Evolutionary conservation across 1,284 basidiomycete species (phyloP), one percentile per base, ranked within the genome.

Genomic region (Sporisorium reilianum): DNA sequence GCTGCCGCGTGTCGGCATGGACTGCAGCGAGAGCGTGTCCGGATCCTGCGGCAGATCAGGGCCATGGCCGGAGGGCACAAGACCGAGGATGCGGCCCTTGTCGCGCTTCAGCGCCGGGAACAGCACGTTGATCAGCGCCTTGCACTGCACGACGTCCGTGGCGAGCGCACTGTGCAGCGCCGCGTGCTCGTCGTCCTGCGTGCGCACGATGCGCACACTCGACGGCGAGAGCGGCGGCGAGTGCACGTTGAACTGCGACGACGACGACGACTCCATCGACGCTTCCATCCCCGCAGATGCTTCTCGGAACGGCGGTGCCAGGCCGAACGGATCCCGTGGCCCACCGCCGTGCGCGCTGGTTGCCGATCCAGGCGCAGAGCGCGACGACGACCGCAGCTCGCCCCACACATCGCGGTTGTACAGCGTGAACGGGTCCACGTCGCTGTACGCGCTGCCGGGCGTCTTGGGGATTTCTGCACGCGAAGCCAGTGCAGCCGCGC

Each of bases 41-140:
- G 69, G 69, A 45, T 70, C 66, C 18, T 71, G 64, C 3, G 72
- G 72, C 8, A 75, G 50, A 16, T 66, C 64, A 0, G 60, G 55
- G 0, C 72, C 72, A 26, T 66, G 44, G 5, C 72, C 77, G 14
- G 49, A 26, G n/a, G 77, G 77, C 3, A 79, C 60, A 1, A 77
- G 26, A 20, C 62, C 77, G 2, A 79, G 3, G 10, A 79, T 56
- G 5, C 77, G 58, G 3, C 77, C 77, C 26, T 60, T 60, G 36
- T 75, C 77, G 6, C 71, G 52, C 46, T 66, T 74, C 8, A 79
- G 40, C 2, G 68, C 69, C 0, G 77, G 77, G 36, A 75, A 69
- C n/a, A 79, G 66, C 3, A 66, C 70, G 26, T 74, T 69, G 55
- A 79, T 55, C 40, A 79, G 38, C 2, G 67, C 75, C 28, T 64